These are phyloP conservation scores for Ogataea trehalophila DNA, from an alignment of 805 yeast species.

Conservation along the genomic window DNA sequence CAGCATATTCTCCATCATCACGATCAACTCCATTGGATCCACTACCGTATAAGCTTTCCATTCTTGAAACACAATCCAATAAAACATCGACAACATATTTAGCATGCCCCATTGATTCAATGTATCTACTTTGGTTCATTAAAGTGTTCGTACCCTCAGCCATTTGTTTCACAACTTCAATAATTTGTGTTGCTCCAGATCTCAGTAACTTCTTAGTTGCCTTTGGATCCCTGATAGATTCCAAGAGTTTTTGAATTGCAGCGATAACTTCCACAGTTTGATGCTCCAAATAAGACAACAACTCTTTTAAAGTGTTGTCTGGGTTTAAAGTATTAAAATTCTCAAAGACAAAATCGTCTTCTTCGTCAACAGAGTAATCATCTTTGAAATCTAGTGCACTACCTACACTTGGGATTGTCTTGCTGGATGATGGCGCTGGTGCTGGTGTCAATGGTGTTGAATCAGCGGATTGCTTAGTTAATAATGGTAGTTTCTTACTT, in stretches of 20 bases:
- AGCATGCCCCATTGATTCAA: slow-evolving; percentile 83
- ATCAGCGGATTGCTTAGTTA: not conserved
- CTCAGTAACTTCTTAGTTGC: slow-evolving; percentile 72
- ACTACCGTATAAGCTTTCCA: slow-evolving; percentile 57
- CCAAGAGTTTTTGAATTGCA: slow-evolving; percentile 77
- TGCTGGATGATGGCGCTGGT: slow-evolving; percentile 8
- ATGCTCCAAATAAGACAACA: slow-evolving; percentile 81
- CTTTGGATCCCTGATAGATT: slow-evolving; percentile 71
- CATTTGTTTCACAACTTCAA: slow-evolving; percentile 77
- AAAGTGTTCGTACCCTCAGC: slow-evolving; percentile 82
- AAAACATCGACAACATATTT: slow-evolving; percentile 84
- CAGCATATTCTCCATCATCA: slow-evolving; percentile 63
- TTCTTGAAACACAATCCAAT: slow-evolving; percentile 79
- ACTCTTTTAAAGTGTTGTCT: slow-evolving; percentile 81
- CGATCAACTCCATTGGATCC: slow-evolving; percentile 31
- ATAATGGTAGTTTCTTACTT: no score
- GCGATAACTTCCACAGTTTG: slow-evolving; percentile 90
- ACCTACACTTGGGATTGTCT: slow-evolving; percentile 21
- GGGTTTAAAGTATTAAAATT: slow-evolving; percentile 80
- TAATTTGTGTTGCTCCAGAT: slow-evolving; percentile 69
- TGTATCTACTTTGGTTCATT: slow-evolving; percentile 84
- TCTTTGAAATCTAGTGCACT: slow-evolving; percentile 13
- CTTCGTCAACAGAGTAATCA: slow-evolving; percentile 17
- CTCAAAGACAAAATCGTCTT: slow-evolving; percentile 53
- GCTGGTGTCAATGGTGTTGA: not conserved